Conservation (phyloP, 2,329 filamentous ascomycete genomes). For the Diaporthe aspalathi region DNA sequence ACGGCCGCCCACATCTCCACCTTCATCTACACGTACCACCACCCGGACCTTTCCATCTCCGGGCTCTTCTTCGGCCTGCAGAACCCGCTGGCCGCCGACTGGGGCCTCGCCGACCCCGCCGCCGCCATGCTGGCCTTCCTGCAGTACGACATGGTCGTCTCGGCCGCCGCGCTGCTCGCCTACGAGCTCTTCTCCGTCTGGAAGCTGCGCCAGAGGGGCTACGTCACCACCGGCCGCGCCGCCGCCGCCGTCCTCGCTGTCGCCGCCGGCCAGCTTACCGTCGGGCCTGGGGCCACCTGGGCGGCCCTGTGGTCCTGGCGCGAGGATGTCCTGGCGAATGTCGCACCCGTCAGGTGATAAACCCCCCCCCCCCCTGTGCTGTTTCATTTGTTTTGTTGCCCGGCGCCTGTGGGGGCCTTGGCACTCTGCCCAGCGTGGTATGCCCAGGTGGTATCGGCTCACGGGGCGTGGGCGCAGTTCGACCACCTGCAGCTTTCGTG, state of each 20-base stretch:
- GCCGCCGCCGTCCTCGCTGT: not conserved
- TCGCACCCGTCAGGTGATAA: not conserved
- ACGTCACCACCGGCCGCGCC: not conserved
- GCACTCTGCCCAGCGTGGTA: too few species aligned
- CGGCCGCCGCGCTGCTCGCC: not conserved
- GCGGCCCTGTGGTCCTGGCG: slow-evolving; percentile 23
- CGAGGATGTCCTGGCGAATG: slow-evolving; percentile 14
- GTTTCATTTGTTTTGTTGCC: too few species aligned
- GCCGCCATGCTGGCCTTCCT: not conserved
- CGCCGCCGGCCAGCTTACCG: not conserved
- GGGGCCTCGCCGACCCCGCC: not conserved
- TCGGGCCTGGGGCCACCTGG: slow-evolving; percentile 16
- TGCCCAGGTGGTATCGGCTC: too few species aligned
- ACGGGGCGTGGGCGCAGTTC: not conserved
- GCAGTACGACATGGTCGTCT: not conserved
- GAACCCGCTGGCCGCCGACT: not conserved
- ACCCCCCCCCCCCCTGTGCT: too few species aligned
- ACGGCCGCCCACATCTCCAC: not conserved
- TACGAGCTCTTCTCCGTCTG: slow-evolving; percentile 18
- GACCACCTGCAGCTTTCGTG: not conserved
- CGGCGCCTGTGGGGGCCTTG: too few species aligned
- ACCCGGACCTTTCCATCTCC: not conserved
- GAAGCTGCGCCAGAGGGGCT: slow-evolving; percentile 29
- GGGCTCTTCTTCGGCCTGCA: slow-evolving; percentile 5
- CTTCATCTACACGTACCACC: not conserved